Conservation (phyloP, 345 rosid genomes). For the Hibiscus trionum region DNA sequence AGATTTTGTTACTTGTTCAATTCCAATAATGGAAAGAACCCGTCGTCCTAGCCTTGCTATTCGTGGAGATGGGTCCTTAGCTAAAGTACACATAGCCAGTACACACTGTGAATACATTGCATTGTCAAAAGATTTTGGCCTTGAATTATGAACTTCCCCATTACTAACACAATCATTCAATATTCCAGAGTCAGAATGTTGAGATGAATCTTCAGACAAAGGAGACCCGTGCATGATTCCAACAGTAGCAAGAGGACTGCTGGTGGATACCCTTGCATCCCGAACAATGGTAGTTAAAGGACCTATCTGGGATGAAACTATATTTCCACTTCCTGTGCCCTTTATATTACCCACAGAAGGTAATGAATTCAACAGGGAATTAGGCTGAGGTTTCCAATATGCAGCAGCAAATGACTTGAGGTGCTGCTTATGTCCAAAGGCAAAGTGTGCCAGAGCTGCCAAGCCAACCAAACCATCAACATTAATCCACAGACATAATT, state of each 20-base stretch:
- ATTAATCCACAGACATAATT: slow-evolving; percentile 4
- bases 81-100: slow-evolving; percentile 74
- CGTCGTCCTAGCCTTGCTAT: slow-evolving; percentile 72
- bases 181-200: slow-evolving; percentile 85
- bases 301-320: slow-evolving; percentile 72
- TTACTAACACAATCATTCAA: slow-evolving; percentile 67
- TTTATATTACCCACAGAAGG: slow-evolving; percentile 79
- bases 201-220: slow-evolving; percentile 92
- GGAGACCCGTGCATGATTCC: slow-evolving; percentile 98
- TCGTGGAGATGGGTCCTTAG: slow-evolving; percentile 93
- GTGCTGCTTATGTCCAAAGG: slow-evolving; percentile 91
- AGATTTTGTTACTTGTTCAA: slow-evolving; percentile 81
- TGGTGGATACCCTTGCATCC: slow-evolving; percentile 65
- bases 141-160: slow-evolving; percentile 55
- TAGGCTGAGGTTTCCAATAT: slow-evolving; percentile 83
- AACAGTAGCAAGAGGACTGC: slow-evolving; percentile 80
- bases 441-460: slow-evolving; percentile 93
- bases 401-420: slow-evolving; percentile 83
- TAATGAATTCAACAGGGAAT: slow-evolving; percentile 57
- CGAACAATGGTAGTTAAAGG: slow-evolving; percentile 52
- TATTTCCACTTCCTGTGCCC: slow-evolving; percentile 59
- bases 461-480: slow-evolving; percentile 19
- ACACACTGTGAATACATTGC: slow-evolving; percentile 73
- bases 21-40: slow-evolving; percentile 82
- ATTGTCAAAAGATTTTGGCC: slow-evolving; percentile 68